phyloP scores from a whole-genome alignment of 768 basidiomycete species.

The Tricholoma matsutake region DNA sequence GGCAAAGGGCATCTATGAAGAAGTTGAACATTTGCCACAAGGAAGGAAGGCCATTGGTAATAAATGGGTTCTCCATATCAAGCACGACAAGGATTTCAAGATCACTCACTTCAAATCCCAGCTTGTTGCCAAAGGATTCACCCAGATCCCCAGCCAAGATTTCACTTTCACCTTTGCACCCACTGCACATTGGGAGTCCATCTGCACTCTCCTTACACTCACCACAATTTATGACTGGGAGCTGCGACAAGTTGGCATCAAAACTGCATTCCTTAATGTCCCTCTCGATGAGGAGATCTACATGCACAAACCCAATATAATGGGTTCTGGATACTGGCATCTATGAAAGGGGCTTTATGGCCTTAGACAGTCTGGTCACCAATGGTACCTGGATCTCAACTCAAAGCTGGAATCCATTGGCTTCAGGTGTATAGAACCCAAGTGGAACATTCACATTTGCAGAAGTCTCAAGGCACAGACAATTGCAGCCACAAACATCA shows the following conservation, averaged over 20 bases:
- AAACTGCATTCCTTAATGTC: conserved; percentile 22
- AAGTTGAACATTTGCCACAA: background rate
- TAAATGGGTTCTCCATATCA: background rate
- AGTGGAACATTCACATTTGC: background rate
- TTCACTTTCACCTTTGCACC: background rate
- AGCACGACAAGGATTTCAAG: background rate
- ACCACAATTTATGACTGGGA: conserved; percentile 23
- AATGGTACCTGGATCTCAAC: background rate
- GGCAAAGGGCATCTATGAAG: background rate
- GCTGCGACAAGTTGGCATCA: conserved; percentile 31
- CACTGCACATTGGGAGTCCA: conserved; percentile 19
- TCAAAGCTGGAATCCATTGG: background rate
- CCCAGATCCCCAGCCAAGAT: background rate
- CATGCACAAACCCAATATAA: conserved; percentile 17
- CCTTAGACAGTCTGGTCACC: background rate
- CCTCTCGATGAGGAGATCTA: conserved; percentile 29
- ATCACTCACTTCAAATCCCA: background rate
- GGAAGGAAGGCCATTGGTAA: background rate
- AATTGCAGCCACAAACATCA: background rate
- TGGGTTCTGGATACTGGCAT: background rate
- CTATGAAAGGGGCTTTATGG: background rate
- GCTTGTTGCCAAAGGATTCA: background rate
- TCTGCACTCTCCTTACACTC: conserved; percentile 26
- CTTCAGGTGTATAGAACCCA: background rate
- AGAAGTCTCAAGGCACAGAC: background rate